phyloP scores from a whole-genome alignment of 2,329 filamentous ascomycete species.

The Fusarium bactridioides region DNA sequence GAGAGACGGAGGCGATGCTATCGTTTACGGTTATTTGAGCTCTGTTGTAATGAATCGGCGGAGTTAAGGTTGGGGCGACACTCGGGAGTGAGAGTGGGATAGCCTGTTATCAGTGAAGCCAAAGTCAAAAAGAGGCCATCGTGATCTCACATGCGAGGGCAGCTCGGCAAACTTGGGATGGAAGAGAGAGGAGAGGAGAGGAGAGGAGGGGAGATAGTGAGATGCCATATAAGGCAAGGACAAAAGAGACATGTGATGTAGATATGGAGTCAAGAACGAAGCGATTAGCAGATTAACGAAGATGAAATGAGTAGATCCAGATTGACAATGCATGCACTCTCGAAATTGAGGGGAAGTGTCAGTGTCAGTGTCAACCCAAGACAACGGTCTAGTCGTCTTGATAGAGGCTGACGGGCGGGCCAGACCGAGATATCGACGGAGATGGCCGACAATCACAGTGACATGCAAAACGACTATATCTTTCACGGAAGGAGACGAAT shows the following conservation, averaged over 20 bases:
- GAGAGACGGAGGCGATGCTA: not conserved
- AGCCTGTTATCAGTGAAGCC: not conserved
- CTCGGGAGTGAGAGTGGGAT: not conserved
- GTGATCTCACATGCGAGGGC: not conserved
- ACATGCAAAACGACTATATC: not conserved
- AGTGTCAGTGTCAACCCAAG: not conserved
- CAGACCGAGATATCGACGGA: constrained; percentile 23
- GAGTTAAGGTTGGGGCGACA: not conserved
- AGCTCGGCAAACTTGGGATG: not conserved
- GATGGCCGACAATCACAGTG: constrained; percentile 6
- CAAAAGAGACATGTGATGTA: not conserved
- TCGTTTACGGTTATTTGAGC: not conserved
- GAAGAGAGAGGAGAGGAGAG: not conserved
- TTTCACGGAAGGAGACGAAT: constrained; percentile 19
- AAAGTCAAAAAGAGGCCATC: not conserved
- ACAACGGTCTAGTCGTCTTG: not conserved
- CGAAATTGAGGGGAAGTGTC: not conserved
- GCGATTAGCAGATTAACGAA: constrained; percentile 4
- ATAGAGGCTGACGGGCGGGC: constrained; percentile 6
- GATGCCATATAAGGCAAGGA: not conserved
- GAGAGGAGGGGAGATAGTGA: not conserved
- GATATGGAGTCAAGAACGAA: not conserved
- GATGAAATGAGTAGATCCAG: not conserved
- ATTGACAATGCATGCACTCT: not conserved
- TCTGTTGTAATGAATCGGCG: not conserved